Percentiles rank a stretch among this genome's conserved stretches.
Evolutionary conservation across 306 rosid species (phyloP).

Genomic region (Trichosanthes cucumerina): DNA sequence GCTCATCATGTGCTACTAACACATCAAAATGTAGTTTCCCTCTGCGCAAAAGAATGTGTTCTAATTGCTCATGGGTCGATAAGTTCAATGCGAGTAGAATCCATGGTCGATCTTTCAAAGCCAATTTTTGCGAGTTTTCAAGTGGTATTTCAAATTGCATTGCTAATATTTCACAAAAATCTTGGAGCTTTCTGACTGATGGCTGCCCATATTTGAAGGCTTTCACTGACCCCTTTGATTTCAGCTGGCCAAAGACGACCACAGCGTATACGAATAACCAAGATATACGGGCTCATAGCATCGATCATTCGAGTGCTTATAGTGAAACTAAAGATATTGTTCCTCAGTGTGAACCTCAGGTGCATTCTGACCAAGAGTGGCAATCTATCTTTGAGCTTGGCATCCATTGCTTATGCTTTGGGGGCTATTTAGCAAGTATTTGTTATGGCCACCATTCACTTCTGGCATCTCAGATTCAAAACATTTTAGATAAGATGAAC

Average conservation of each 20-base stretch:
- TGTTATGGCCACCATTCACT: constrained; percentile 42
- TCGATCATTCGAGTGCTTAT: background rate
- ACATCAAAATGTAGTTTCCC: constrained; percentile 16
- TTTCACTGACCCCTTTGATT: constrained; percentile 39
- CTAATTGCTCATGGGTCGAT: constrained; percentile 36
- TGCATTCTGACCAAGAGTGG: constrained; percentile 13
- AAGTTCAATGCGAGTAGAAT: constrained; percentile 16
- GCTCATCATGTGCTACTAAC: constrained; percentile 32
- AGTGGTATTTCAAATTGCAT: constrained; percentile 33
- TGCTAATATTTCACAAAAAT: constrained; percentile 15
- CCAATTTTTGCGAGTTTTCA: constrained; percentile 31
- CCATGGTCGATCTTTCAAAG: constrained; percentile 16
- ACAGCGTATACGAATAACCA: background rate
- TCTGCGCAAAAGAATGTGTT: constrained; percentile 23
- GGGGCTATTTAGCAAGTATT: constrained; percentile 42
- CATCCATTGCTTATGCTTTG: constrained; percentile 52
- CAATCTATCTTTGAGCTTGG: constrained; percentile 31
- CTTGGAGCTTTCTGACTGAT: constrained; percentile 26
- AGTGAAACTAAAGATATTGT: constrained; percentile 10
- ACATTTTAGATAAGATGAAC: constrained; percentile 17
- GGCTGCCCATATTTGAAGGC: constrained; percentile 31
- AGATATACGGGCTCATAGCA: constrained; percentile 9
- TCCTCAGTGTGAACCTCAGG: constrained; percentile 9
- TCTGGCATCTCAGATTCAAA: constrained; percentile 23
- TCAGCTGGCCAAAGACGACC: constrained; percentile 24